Evolutionary conservation across 257 asterid species (phyloP).

Genomic region (Eustoma russellianum): DNA sequence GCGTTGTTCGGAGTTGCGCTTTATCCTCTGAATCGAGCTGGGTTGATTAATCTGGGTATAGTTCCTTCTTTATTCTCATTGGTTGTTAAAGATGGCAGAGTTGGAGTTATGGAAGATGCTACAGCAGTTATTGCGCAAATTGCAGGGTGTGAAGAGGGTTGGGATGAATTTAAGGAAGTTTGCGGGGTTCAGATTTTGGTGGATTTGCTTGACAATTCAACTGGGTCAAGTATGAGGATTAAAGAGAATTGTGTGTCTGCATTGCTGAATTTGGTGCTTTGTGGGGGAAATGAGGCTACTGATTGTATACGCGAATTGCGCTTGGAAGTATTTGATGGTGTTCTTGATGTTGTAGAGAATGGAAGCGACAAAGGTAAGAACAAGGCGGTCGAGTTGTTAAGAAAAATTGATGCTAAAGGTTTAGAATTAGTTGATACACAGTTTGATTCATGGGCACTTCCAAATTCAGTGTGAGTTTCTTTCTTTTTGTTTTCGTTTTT

Average conservation of each 20-base stretch:
- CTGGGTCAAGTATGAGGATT: constrained; percentile 67
- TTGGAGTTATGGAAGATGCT: constrained; percentile 75
- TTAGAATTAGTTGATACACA: constrained; percentile 3
- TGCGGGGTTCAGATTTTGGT: constrained; percentile 64
- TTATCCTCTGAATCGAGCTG: constrained; percentile 60
- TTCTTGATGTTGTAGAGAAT: constrained; percentile 54
- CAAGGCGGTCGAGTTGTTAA: constrained; percentile 50
- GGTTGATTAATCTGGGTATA: constrained; percentile 70
- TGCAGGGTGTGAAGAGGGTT: constrained; percentile 85
- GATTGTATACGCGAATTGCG: constrained; percentile 43
- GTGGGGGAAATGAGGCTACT: constrained; percentile 54
- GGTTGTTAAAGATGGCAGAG: constrained; percentile 59
- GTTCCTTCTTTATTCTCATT: constrained; percentile 63
- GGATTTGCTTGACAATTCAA: constrained; percentile 68
- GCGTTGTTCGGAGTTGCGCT: constrained; percentile 77
- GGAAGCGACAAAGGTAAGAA: constrained; percentile 73
- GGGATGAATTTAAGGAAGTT: constrained; percentile 61
- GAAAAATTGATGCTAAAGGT: constrained; percentile 30
- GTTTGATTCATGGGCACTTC: background rate
- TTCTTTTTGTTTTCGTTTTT: too few species aligned
- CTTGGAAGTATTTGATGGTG: constrained; percentile 59
- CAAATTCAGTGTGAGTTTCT: too few species aligned
- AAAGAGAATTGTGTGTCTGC: constrained; percentile 81
- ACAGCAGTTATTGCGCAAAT: constrained; percentile 94
- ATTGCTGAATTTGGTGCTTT: constrained; percentile 63